Conservation (phyloP, 108 stramenopile species). For the Cyclotella sp. region DNA sequence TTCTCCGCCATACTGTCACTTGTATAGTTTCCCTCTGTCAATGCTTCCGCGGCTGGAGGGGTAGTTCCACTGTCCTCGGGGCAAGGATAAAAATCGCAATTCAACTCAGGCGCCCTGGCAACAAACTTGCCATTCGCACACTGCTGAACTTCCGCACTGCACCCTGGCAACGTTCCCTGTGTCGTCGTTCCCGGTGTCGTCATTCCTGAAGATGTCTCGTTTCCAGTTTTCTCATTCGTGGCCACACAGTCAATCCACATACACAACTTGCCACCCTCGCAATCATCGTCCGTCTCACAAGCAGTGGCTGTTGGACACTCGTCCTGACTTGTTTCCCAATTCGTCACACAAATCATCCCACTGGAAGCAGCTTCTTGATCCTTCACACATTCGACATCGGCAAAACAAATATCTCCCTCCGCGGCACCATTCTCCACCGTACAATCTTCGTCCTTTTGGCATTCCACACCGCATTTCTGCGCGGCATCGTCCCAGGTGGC, state of each 20-base stretch:
- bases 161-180: slow-evolving; percentile 16
- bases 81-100: slow-evolving; percentile 56
- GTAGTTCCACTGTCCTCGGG: slow-evolving; percentile 4
- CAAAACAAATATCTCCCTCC: slow-evolving; percentile 35
- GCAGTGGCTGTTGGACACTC: slow-evolving; percentile 10
- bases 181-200: slow-evolving; percentile 12
- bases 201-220: not conserved
- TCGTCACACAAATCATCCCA: slow-evolving; percentile 37
- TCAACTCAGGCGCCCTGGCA: slow-evolving; percentile 34
- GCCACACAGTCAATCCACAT: slow-evolving; percentile 37
- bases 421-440: slow-evolving; percentile 21
- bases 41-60: slow-evolving; percentile 4
- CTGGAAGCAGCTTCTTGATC: slow-evolving; percentile 6
- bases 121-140: slow-evolving; percentile 44
- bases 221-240: not conserved
- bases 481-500: slow-evolving; percentile 34
- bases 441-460: slow-evolving; percentile 48
- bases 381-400: slow-evolving; percentile 33
- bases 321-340: slow-evolving; percentile 24
- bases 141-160: slow-evolving; percentile 43
- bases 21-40: not conserved
- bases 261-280: slow-evolving; percentile 23
- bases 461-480: slow-evolving; percentile 31
- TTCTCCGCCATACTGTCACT: not conserved
- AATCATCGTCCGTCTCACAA: slow-evolving; percentile 51